Percentiles rank a stretch among this genome's conserved stretches.
These are phyloP conservation scores for Fusarium zealandicum DNA, from an alignment of 2,329 filamentous ascomycete species.

Conservation along the genomic window DNA sequence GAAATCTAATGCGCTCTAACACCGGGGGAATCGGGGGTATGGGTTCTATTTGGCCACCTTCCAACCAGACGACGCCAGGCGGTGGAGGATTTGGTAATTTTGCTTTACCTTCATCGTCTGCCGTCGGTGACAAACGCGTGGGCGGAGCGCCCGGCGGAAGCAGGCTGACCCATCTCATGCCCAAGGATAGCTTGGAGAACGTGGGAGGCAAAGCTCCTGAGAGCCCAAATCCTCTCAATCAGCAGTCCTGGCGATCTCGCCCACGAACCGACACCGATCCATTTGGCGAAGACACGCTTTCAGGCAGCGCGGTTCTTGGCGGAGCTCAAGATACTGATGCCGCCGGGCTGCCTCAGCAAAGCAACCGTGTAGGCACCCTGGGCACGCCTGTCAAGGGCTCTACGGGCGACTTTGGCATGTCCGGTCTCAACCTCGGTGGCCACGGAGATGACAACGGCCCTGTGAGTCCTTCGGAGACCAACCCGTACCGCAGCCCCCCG, in stretches of 20 bases:
- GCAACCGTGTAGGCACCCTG: conserved; percentile 51
- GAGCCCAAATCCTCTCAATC: conserved; percentile 50
- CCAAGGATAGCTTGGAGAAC: conserved; percentile 77
- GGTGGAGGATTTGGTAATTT: conserved; percentile 91
- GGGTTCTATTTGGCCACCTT: conserved; percentile 52
- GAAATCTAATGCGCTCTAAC: conserved; percentile 61
- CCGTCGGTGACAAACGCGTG: conserved; percentile 76
- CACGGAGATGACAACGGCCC: conserved; percentile 70
- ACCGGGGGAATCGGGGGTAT: conserved; percentile 58
- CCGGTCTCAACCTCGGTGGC: conserved; percentile 63
- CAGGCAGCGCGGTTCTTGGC: conserved; percentile 76
- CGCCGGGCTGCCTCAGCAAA: conserved; percentile 38
- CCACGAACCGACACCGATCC: conserved; percentile 78
- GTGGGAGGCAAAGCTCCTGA: conserved; percentile 60
- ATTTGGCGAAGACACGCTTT: conserved; percentile 71
- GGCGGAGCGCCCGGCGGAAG: conserved; percentile 77
- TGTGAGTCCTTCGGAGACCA: conserved; percentile 91
- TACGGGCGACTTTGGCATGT: conserved; percentile 68
- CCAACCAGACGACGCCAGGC: conserved; percentile 67
- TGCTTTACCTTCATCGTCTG: conserved; percentile 65
- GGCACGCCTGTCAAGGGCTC: conserved; percentile 64
- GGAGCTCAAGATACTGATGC: conserved; percentile 75
- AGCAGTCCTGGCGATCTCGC: conserved; percentile 64
- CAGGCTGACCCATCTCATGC: conserved; percentile 83
- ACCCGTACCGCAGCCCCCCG: conserved; percentile 91